Evolutionary conservation across 1,284 basidiomycete species (phyloP).

Genomic region (Microbotryum violaceum): DNA sequence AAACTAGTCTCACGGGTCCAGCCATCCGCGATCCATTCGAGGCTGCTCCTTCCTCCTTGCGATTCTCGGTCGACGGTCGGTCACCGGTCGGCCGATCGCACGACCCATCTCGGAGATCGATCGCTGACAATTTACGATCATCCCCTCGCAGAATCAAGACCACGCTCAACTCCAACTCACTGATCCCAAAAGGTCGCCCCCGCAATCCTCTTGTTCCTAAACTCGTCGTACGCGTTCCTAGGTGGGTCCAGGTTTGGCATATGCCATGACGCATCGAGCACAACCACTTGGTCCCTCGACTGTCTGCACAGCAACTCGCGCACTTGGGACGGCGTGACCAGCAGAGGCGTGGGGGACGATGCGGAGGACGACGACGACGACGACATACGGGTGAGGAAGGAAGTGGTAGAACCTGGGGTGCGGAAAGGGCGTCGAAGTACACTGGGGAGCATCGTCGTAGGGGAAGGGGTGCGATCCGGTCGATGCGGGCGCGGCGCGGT

Average conservation of each 20-base stretch:
- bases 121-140: background rate
- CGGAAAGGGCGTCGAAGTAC: background rate
- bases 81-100: too few species aligned
- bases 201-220: constrained; percentile 59
- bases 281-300: constrained; percentile 6
- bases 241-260: constrained; percentile 66
- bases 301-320: constrained; percentile 10
- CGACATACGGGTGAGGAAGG: background rate
- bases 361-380: background rate
- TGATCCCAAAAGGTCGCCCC: constrained; percentile 72
- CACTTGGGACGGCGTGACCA: constrained; percentile 24
- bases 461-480: too few species aligned
- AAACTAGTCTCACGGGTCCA: too few species aligned
- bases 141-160: background rate
- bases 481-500: too few species aligned
- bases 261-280: constrained; percentile 68
- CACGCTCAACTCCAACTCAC: background rate
- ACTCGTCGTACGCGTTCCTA: constrained; percentile 58
- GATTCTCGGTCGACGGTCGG: too few species aligned
- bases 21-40: too few species aligned
- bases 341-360: constrained; percentile 3
- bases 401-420: background rate
- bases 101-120: background rate
- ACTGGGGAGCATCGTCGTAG: constrained; percentile 1
- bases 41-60: too few species aligned